These are phyloP conservation scores for Mycena venus DNA, from an alignment of 768 basidiomycete species.

Conservation along the genomic window DNA sequence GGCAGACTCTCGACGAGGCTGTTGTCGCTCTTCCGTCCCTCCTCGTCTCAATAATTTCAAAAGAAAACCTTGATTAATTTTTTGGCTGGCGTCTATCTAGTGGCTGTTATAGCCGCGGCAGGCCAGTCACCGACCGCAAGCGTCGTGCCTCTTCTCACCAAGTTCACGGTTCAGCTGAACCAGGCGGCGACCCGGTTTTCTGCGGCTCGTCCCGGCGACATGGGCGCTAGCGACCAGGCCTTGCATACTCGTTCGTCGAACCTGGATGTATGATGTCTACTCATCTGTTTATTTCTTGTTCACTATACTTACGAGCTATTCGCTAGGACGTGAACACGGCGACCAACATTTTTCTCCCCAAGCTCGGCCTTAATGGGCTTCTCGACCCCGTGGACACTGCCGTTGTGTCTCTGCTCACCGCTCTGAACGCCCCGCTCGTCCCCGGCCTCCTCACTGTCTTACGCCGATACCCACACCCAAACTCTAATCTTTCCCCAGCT, in stretches of 20 bases:
- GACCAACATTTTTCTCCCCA: slow-evolving; percentile 14
- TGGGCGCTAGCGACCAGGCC: slow-evolving; percentile 5
- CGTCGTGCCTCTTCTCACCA: neutral
- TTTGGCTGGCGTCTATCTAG: neutral
- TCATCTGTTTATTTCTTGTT: neutral
- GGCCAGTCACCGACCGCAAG: neutral
- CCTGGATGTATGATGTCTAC: neutral
- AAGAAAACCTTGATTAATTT: neutral
- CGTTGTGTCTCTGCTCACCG: slow-evolving; percentile 6
- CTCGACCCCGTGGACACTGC: neutral
- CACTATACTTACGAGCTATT: neutral
- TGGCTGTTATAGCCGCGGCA: neutral
- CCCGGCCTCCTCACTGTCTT: neutral
- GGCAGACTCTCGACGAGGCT: neutral
- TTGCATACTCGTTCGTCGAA: slow-evolving; percentile 1
- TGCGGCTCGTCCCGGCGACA: neutral
- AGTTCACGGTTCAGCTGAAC: neutral
- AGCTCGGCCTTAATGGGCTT: neutral
- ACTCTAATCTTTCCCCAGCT: neutral
- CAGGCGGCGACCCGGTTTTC: slow-evolving; percentile 2
- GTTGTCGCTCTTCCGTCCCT: neutral
- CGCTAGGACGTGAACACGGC: neutral
- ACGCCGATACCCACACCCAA: neutral
- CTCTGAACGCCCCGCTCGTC: neutral
- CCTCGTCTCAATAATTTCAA: neutral